Evolutionary conservation across 2,329 filamentous ascomycete genomes (phyloP), one percentile per base, ranked within the genome.

Genomic region (Aspergillus candidus): DNA sequence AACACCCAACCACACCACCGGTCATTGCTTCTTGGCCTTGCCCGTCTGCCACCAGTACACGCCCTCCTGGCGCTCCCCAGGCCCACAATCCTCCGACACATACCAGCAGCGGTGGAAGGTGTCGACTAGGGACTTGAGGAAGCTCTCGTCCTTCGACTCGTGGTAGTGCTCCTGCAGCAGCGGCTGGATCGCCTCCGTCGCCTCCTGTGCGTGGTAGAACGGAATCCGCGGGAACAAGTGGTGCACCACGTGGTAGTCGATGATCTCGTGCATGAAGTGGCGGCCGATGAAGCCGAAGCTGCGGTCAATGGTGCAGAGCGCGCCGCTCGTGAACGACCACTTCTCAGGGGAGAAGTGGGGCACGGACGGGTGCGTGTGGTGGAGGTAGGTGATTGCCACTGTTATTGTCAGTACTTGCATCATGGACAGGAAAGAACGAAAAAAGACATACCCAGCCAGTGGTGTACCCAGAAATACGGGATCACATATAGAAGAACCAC

Each of bases 371-470:
- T 85, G 79, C 43, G 80, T 84, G 72, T 87, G 83, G 66, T 87
- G 83, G 14, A 87, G 80, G 66, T 84, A 87, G 38, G 83, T 87
- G 60, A 87, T 86, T 50, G 82, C 82, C 14, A 87, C 82, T 80
- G 30, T 46, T 22, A 34, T 18, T 38, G 1, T 34, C 38, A 22
- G 35, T n/a, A 39, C 35, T 38, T 22, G n/a, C 35, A 13, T 12
- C 13, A 11, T 15, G 11, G 7, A 4, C 31, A 3, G 40, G 11
- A 22, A 8, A 35, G 7, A 6, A 10, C 11, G 11, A 12, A 10
- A n/a, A n/a, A 11, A 12, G 37, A 68, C 74, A 56, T 67, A 80
- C 76, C 74, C 42, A 86, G 73, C 81, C 81, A 86, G 71, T 84
- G 78, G 69, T 86, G 80, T 30, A 83, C 75, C 82, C 82, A 85